Percentiles rank a stretch among this genome's conserved stretches.
phyloP scores from a whole-genome alignment of 2,329 filamentous ascomycete species.

The Xylariales sp. region DNA sequence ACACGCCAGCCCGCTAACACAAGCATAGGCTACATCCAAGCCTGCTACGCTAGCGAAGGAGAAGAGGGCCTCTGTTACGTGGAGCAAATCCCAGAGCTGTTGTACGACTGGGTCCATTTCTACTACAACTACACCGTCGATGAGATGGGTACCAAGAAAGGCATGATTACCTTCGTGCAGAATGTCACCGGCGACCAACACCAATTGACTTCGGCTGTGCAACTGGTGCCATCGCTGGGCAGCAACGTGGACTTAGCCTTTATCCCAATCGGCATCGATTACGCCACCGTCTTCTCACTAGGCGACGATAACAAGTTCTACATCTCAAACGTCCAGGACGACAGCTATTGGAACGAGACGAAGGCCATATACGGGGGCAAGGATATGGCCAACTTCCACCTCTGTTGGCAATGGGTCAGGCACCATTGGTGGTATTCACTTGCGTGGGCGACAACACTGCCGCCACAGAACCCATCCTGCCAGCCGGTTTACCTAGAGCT shows the following conservation, averaged over 20 bases:
- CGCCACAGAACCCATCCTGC: slow-evolving; percentile 46
- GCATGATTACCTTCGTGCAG: neutral
- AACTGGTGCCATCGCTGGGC: slow-evolving; percentile 31
- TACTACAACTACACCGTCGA: slow-evolving; percentile 6
- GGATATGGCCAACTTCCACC: slow-evolving; percentile 39
- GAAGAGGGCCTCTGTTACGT: slow-evolving; percentile 44
- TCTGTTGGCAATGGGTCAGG: slow-evolving; percentile 46
- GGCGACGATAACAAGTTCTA: neutral
- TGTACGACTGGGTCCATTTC: neutral
- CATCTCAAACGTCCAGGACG: neutral
- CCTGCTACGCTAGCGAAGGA: slow-evolving; percentile 44
- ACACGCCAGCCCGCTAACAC: neutral
- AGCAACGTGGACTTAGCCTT: slow-evolving; percentile 42
- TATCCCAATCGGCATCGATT: slow-evolving; percentile 30
- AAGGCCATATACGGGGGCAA: neutral
- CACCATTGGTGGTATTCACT: slow-evolving; percentile 45
- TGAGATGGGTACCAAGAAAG: neutral
- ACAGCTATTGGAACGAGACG: neutral
- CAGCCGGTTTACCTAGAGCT: slow-evolving; percentile 41
- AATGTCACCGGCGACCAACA: neutral
- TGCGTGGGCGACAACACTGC: slow-evolving; percentile 41
- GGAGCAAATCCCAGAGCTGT: slow-evolving; percentile 17
- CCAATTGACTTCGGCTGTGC: slow-evolving; percentile 29
- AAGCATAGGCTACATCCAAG: slow-evolving; percentile 39
- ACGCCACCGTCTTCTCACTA: slow-evolving; percentile 9